phyloP scores from a whole-genome alignment of 495 filamentous ascomycete species.

The Patellaria atrata region DNA sequence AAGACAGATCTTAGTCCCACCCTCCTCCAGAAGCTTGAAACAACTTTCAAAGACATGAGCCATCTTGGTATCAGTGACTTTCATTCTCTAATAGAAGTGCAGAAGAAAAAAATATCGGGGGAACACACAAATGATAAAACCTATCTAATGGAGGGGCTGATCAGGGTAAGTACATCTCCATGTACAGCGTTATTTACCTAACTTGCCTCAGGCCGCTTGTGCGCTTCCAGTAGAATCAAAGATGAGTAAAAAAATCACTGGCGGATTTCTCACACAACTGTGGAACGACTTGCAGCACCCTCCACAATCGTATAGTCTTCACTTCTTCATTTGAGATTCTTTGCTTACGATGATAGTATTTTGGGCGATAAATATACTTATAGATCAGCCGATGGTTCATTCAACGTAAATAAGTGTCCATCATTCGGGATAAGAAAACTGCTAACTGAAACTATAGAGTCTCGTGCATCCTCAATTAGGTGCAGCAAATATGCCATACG shows the following conservation, averaged over 20 bases:
- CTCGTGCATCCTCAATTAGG: conserved; percentile 50
- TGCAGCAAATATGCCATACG: conserved; percentile 50
- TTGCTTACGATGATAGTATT: conserved; percentile 27
- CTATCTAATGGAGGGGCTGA: conserved; percentile 43
- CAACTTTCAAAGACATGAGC: conserved; percentile 21
- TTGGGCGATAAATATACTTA: conserved; percentile 42
- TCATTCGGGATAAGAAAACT: conserved; percentile 1
- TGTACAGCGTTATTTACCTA: not conserved
- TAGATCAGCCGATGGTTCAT: conserved; percentile 54
- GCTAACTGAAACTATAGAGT: conserved; percentile 28
- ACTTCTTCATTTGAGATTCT: not conserved
- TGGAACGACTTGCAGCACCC: conserved; percentile 61
- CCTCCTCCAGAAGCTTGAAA: conserved; percentile 11
- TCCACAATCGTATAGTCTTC: conserved; percentile 37
- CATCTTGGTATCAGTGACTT: conserved; percentile 31
- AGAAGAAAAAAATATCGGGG: conserved; percentile 17
- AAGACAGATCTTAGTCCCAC: too few relatives aligned
- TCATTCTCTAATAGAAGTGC: conserved; percentile 33
- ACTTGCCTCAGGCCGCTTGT: conserved; percentile 23
- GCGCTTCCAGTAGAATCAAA: conserved; percentile 40
- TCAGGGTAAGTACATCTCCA: conserved; percentile 27
- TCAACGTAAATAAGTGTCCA: conserved; percentile 34
- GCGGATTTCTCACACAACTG: conserved; percentile 44
- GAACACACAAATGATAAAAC: conserved; percentile 29
- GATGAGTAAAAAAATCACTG: conserved; percentile 38